Percentiles rank a stretch among this genome's conserved stretches.
Evolutionary conservation across 306 rosid species (phyloP).

Genomic region (Quercus glauca): DNA sequence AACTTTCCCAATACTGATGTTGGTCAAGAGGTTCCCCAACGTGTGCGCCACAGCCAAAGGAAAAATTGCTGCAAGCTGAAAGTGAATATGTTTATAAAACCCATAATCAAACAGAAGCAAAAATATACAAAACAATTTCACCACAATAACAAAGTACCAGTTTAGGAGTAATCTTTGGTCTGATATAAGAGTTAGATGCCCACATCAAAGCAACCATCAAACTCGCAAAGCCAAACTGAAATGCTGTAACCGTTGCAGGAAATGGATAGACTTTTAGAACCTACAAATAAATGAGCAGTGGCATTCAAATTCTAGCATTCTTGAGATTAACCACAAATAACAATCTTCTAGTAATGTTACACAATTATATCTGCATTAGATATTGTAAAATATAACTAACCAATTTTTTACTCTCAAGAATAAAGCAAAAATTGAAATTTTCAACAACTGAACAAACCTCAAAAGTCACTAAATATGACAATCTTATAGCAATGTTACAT

Average conservation of each 20-base stretch:
- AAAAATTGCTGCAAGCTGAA: conserved; percentile 47
- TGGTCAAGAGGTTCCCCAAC: conserved; percentile 68
- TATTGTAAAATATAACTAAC: too few relatives aligned
- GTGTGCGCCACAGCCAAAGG: conserved; percentile 72
- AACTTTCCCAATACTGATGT: conserved; percentile 67
- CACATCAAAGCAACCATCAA: conserved; percentile 55
- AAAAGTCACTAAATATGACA: too few relatives aligned
- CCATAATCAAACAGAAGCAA: not conserved
- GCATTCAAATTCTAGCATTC: conserved; percentile 12
- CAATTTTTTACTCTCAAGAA: too few relatives aligned
- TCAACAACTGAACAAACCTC: too few relatives aligned
- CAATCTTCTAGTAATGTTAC: not conserved
- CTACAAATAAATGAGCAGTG: conserved; percentile 40
- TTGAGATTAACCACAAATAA: not conserved
- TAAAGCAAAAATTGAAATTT: too few relatives aligned
- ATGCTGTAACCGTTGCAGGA: conserved; percentile 78
- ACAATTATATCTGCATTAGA: not conserved
- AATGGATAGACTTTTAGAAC: conserved; percentile 88
- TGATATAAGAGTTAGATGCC: conserved; percentile 52
- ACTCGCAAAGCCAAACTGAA: conserved; percentile 52
- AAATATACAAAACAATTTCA: not conserved
- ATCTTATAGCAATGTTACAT: too few relatives aligned
- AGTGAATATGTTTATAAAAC: conserved; percentile 6
- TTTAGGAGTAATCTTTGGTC: conserved; percentile 51
- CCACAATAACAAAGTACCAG: conserved; percentile 41